Evolutionary conservation across 441 rosid genomes (phyloP).

Genomic region (Dalechampia spathulata): DNA sequence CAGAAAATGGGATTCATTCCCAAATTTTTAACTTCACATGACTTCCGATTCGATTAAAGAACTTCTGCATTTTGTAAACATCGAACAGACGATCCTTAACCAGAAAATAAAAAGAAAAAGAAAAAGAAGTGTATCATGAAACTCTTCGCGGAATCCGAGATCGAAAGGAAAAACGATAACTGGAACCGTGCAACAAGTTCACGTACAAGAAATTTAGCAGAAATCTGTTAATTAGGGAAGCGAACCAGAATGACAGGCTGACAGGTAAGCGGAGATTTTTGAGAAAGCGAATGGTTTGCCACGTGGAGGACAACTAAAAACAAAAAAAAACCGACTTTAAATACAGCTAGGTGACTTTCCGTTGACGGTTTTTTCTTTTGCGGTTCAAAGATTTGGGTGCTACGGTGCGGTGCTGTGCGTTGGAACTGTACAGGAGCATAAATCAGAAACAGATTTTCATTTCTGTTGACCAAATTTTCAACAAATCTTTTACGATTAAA

Average conservation of each 20-base stretch:
- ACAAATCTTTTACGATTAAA: too few species aligned
- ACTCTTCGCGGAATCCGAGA: background rate
- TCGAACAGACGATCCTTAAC: background rate
- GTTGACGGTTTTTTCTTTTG: too few species aligned
- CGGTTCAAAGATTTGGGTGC: too few species aligned
- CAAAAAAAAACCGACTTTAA: conserved; percentile 7
- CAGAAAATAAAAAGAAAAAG: background rate
- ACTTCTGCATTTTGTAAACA: background rate
- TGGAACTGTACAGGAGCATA: too few species aligned
- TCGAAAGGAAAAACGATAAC: background rate
- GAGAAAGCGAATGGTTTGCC: conserved; percentile 14
- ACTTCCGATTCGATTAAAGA: background rate
- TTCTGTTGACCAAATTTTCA: too few species aligned
- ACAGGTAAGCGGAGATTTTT: background rate
- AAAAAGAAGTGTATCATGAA: background rate
- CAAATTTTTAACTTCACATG: too few species aligned
- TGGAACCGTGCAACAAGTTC: conserved; percentile 6
- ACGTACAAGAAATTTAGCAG: too few species aligned
- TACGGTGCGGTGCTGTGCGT: too few species aligned
- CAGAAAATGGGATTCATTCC: too few species aligned
- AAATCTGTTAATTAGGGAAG: background rate
- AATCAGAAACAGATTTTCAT: too few species aligned
- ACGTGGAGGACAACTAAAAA: conserved; percentile 25
- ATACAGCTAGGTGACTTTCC: background rate
- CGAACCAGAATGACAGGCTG: conserved; percentile 17